phyloP scores from a whole-genome alignment of 2,329 filamentous ascomycete genomes.

The Furcasterigmium sp. region DNA sequence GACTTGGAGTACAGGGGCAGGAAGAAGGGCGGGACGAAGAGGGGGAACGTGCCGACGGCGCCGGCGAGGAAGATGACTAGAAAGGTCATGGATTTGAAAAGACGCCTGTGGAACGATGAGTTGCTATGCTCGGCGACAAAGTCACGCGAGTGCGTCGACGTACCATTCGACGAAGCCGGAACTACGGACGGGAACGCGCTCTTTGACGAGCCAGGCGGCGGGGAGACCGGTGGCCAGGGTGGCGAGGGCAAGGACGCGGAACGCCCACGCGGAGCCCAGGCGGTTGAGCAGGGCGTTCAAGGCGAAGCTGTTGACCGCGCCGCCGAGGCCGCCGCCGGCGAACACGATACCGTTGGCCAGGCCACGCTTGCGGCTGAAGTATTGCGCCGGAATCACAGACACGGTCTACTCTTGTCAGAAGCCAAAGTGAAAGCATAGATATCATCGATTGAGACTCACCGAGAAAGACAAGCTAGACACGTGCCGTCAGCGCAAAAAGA shows the following conservation, averaged over 20 bases:
- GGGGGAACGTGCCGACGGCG: neutral
- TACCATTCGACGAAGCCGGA: slow-evolving; percentile 43
- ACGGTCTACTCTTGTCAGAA: no score
- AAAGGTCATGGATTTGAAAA: slow-evolving; percentile 52
- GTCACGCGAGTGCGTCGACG: slow-evolving; percentile 45
- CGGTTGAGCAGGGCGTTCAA: slow-evolving; percentile 40
- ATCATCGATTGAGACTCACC: no score
- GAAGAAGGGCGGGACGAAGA: slow-evolving; percentile 14
- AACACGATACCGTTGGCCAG: slow-evolving; percentile 51
- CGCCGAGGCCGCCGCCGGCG: slow-evolving; percentile 50
- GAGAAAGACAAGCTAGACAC: no score
- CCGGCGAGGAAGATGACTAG: slow-evolving; percentile 16
- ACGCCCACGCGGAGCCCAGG: slow-evolving; percentile 43
- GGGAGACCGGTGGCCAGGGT: slow-evolving; percentile 46
- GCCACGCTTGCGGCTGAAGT: slow-evolving; percentile 47
- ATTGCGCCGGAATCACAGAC: slow-evolving; percentile 45
- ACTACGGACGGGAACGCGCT: slow-evolving; percentile 32
- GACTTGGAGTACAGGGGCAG: slow-evolving; percentile 45
- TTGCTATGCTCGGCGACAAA: no score
- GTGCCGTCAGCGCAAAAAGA: no score
- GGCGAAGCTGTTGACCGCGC: slow-evolving; percentile 43
- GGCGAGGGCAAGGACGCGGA: slow-evolving; percentile 45
- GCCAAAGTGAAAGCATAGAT: no score
- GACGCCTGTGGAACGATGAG: slow-evolving; percentile 47
- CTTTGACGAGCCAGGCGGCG: slow-evolving; percentile 46